Percentiles rank a stretch among this genome's conserved stretches.
phyloP scores from a whole-genome alignment of 441 rosid genomes.

The Arabidopsis lyrata region DNA sequence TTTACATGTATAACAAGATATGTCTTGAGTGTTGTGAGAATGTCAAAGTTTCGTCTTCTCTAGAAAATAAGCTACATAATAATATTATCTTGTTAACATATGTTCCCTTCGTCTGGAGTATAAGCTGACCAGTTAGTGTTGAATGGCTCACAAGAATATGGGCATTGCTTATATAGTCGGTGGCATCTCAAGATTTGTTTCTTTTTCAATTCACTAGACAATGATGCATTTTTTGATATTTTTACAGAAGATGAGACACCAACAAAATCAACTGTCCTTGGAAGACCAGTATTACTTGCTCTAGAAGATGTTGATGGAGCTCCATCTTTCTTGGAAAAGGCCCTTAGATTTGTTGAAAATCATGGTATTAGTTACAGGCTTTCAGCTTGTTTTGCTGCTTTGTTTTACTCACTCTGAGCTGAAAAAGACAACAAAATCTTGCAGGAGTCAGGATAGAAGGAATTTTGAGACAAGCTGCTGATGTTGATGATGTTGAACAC shows the following conservation, averaged over 20 bases:
- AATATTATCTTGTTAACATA: conserved; percentile 19
- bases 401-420: conserved; percentile 28
- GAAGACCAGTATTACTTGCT: conserved; percentile 94
- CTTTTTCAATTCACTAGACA: conserved; percentile 17
- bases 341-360: conserved; percentile 89
- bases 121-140: conserved; percentile 16
- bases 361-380: conserved; percentile 58
- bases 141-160: conserved; percentile 25
- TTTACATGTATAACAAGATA: conserved; percentile 1
- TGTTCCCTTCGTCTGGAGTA: conserved; percentile 18
- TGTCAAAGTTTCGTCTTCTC: conserved; percentile 16
- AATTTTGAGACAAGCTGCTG: conserved; percentile 98
- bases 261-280: conserved; percentile 63
- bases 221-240: conserved; percentile 42
- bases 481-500: conserved; percentile 93
- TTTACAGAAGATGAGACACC: conserved; percentile 68
- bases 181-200: conserved; percentile 19
- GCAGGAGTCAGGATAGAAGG: conserved; percentile 94
- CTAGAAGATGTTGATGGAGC: conserved; percentile 97
- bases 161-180: not conserved
- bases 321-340: conserved; percentile 99
- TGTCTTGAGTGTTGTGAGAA: conserved; percentile 8
- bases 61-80: conserved; percentile 17
- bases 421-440: conserved; percentile 29
- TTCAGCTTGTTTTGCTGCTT: conserved; percentile 31